Evolutionary conservation across 805 yeast genomes (phyloP), one percentile per base, ranked within the genome.

Genomic region (Vanderwaltozyma tropicalis): DNA sequence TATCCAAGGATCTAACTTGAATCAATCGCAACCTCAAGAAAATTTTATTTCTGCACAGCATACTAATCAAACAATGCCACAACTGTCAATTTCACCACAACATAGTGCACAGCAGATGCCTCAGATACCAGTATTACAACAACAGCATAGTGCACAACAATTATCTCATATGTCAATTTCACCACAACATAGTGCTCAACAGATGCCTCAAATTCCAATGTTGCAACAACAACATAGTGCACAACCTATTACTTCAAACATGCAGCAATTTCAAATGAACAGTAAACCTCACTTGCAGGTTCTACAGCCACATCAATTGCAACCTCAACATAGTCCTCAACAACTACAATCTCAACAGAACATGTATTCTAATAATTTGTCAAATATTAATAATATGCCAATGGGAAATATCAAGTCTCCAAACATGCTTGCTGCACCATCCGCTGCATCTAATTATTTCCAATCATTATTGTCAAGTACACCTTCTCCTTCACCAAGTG

Each of bases 381-480:
- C 5, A n/a, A n/a, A 8, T 9, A 10, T 27, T 16, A 27, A 18
- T 29, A 41, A 21, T 14, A 16, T 17, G 25, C 29, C 25, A 34
- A 28, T 2, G 11, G n/a, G 16, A 39, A 26, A 21, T 34, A 19
- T 31, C 13, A 22, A 8, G 9, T 4, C 27, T 10, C 27, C 8
- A 24, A 24, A 24, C 12, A 24, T 24, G 9, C 12, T 24, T 7
- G 4, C 27, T 8, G n/a, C n/a, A 8, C 45, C 48, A 7, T 48
- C 45, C 35, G 48, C 53, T 2, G 57, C 56, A 7, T 49, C 42
- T 17, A 49, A 36, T 28, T 56, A 57, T 32, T 51, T 53, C 31
- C 58, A 54, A 31, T 46, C 56, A 6, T 45, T 55, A n/a, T 41
- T 54, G 11, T 50, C 61, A 1, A 38, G 39, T 31, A 44, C 61